Conservation (phyloP, 352 stramenopile genomes). For the Vaucheria bursata region DNA sequence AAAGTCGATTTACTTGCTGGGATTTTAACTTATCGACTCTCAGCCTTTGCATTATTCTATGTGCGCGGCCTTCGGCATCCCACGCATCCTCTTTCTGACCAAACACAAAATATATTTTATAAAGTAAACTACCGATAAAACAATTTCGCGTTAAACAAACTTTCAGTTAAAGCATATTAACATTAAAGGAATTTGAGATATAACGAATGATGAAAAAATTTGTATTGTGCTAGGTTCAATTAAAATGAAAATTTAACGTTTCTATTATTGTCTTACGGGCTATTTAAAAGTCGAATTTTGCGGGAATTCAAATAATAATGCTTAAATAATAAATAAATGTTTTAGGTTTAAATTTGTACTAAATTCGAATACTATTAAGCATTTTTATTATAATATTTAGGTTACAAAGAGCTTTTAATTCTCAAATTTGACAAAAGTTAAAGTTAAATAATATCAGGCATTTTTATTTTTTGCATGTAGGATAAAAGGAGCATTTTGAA, state of each 20-base stretch:
- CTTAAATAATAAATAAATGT: too few species aligned
- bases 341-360: too few species aligned
- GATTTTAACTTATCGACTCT: slow-evolving; percentile 67
- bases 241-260: too few species aligned
- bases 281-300: too few species aligned
- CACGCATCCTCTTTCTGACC: slow-evolving; percentile 28
- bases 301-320: too few species aligned
- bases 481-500: too few species aligned
- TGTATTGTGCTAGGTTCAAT: background rate
- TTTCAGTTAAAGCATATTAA: background rate
- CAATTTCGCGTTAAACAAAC: background rate
- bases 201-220: background rate
- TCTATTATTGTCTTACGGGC: too few species aligned
- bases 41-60: slow-evolving; percentile 68
- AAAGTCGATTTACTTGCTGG: slow-evolving; percentile 53
- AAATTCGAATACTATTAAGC: too few species aligned
- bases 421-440: too few species aligned
- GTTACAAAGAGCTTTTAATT: too few species aligned
- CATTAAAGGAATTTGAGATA: background rate
- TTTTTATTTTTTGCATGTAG: too few species aligned
- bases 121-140: background rate
- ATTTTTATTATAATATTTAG: too few species aligned
- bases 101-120: background rate
- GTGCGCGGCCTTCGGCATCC: slow-evolving; percentile 34
- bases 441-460: background rate